Evolutionary conservation across 2,329 filamentous ascomycete species (phyloP), one percentile per base, ranked within the genome.

Genomic region (Dryadomyces sulphureus): DNA sequence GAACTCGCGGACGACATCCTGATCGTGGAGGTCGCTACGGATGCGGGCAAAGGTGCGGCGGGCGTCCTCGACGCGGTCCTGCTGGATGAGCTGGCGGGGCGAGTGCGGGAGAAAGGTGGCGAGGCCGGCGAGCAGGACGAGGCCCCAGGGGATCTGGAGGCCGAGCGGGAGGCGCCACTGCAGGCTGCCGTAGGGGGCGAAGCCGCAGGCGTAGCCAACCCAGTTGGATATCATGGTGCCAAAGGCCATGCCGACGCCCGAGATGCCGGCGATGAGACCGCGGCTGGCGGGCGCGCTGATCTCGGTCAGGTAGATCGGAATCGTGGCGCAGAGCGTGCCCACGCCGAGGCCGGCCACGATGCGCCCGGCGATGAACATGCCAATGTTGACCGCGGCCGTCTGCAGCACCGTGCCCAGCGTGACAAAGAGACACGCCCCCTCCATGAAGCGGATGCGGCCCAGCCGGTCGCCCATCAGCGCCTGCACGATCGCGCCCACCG

Each of bases 141-240:
- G 54, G 3, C 72, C 72, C 68, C 69, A 76, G 0, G 72, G 72
- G 11, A 75, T 67, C 55, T 76, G 72, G 22, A 75, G 64, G 0
- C 62, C 71, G 3, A 76, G 63, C 0, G 72, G 73, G 0, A 76
- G 58, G 11, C 72, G 65, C 73, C 72, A 77, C 54, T 76, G 73
- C 0, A 66, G 56, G 4, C 64, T 54, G 0, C 73, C 72, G 47
- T 74, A 73, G 0, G 71, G 62, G 0, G 72, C 70, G 46, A 67
- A 74, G 19, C 67, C 65, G 49, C 72, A 73, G 0, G 70, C 70
- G 51, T 69, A 75, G 3, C 72, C 72, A 4, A 75, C 65, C 73
- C 72, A 76, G 54, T 76, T 77, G 5, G 69, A 71, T 50, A 63
- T 59, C 69, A 74, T 73, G 4, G 70, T 73, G 11, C 72, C 73